Conservation (phyloP, 257 asterid genomes). For the Solanum arcanum region DNA sequence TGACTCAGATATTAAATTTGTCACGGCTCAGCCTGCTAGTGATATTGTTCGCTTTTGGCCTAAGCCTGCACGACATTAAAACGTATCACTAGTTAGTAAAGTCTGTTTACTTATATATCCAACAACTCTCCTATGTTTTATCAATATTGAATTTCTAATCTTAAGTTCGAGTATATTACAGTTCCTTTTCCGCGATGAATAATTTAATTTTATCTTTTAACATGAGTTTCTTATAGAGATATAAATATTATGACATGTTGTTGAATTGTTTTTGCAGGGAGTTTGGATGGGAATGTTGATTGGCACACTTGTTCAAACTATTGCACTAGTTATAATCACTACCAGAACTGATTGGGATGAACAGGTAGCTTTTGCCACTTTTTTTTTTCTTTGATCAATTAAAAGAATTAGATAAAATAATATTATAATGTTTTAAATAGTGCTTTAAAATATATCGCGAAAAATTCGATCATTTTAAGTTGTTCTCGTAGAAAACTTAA, state of each 20-base stretch:
- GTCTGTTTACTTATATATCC: neutral
- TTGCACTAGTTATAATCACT: slow-evolving; percentile 28
- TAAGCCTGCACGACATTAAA: neutral
- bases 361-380: slow-evolving; percentile 14
- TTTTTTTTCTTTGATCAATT: neutral
- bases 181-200: rapidly evolving
- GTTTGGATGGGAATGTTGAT: slow-evolving; percentile 65
- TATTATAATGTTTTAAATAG: no score
- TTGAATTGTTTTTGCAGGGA: slow-evolving; percentile 23
- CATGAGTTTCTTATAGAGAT: neutral
- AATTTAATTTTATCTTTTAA: neutral
- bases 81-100: neutral
- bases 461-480: no score
- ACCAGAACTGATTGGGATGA: slow-evolving; percentile 51
- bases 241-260: neutral
- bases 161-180: neutral
- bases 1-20: no score
- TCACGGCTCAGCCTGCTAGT: neutral
- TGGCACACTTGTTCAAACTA: slow-evolving; percentile 44
- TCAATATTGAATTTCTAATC: no score
- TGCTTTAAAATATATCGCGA: no score
- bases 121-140: no score
- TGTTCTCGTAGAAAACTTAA: no score
- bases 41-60: neutral
- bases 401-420: no score